phyloP scores from a whole-genome alignment of 441 rosid genomes.

The Arabidopsis lyrata region DNA sequence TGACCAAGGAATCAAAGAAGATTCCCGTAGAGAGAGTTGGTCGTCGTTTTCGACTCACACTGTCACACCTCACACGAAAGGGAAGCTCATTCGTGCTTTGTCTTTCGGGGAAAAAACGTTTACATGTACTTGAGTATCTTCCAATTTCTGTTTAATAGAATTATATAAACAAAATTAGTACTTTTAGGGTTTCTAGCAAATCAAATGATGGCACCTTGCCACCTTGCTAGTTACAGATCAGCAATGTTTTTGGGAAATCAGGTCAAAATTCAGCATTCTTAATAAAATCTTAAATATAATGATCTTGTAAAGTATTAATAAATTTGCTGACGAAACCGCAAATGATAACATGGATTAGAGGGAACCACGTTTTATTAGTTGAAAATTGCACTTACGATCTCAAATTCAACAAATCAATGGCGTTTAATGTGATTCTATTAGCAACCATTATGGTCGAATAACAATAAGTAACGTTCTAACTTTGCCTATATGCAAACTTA shows the following conservation, averaged over 20 bases:
- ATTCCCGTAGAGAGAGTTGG: constrained; percentile 12
- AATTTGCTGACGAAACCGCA: not conserved
- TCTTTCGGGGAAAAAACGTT: not conserved
- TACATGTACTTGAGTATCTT: not conserved
- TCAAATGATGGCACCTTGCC: not conserved
- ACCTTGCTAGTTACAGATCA: not conserved
- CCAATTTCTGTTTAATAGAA: not conserved
- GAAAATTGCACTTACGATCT: not conserved
- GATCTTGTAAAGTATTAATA: not conserved
- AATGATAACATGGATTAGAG: constrained; percentile 22
- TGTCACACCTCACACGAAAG: constrained; percentile 21
- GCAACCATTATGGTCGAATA: not conserved
- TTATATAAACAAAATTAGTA: not conserved
- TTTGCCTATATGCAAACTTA: constrained; percentile 7
- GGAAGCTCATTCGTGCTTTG: constrained; percentile 20
- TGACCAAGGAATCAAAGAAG: constrained; percentile 29
- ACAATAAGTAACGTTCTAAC: not conserved
- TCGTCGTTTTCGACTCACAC: constrained; percentile 15
- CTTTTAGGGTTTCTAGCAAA: not conserved
- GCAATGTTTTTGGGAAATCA: not conserved
- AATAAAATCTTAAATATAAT: not conserved
- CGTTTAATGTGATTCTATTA: not conserved
- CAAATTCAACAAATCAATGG: not conserved
- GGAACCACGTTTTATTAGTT: constrained; percentile 15
- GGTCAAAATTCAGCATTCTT: not conserved